Conservation (phyloP, 2,329 filamentous ascomycete species). For the Westerdykella ornata region DNA sequence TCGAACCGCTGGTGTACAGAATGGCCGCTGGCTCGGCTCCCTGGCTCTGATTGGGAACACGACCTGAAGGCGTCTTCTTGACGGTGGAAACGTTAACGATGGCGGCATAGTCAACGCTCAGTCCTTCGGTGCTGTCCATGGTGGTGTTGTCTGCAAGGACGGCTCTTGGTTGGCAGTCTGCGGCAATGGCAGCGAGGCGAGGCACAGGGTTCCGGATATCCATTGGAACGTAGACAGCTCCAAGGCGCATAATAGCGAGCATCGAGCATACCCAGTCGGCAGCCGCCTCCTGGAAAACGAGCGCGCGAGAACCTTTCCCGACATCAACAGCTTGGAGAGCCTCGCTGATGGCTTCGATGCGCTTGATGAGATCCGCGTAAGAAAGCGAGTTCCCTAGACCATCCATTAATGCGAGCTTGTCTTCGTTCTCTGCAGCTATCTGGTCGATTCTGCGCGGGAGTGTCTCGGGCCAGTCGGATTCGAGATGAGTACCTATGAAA, state of each 20-base stretch:
- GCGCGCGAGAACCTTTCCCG: conserved; percentile 20
- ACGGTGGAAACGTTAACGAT: conserved; percentile 5
- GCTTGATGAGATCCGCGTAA: conserved; percentile 33
- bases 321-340: conserved; percentile 13
- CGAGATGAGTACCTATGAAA: conserved; percentile 12
- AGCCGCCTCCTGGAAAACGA: conserved; percentile 39
- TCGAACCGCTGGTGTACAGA: conserved; percentile 11
- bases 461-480: conserved; percentile 31
- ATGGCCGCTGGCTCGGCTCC: conserved; percentile 5
- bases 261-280: conserved; percentile 23
- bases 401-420: conserved; percentile 25
- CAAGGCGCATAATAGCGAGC: conserved; percentile 13
- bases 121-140: not conserved
- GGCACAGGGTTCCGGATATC: conserved; percentile 6
- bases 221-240: conserved; percentile 13
- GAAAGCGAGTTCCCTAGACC: conserved; percentile 24
- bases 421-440: conserved; percentile 16
- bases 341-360: conserved; percentile 32
- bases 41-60: not conserved
- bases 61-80: not conserved
- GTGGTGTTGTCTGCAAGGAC: conserved; percentile 8
- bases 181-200: conserved; percentile 5
- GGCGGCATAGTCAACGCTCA: not conserved
- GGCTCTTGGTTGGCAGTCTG: conserved; percentile 2
- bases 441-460: conserved; percentile 35